These are phyloP conservation scores for Halocafeteria seosinensis DNA, from an alignment of 108 stramenopile species.

Conservation along the genomic window DNA sequence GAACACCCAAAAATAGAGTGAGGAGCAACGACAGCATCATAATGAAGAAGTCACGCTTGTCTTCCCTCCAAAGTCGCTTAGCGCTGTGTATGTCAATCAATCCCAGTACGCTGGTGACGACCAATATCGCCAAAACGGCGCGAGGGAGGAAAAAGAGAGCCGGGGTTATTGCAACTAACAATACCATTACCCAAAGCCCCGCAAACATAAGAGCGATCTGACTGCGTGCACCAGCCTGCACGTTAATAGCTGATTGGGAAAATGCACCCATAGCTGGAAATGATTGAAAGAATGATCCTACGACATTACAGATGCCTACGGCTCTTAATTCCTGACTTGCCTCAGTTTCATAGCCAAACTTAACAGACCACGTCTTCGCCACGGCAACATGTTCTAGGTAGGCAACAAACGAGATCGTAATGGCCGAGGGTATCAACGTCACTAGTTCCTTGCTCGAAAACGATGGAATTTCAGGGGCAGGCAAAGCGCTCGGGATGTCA, in stretches of 20 bases:
- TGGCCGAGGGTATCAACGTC: slow-evolving; percentile 20
- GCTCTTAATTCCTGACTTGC: slow-evolving; percentile 51
- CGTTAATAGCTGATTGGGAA: slow-evolving; percentile 52
- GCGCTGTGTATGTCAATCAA: slow-evolving; percentile 45
- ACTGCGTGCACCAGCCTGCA: slow-evolving; percentile 43
- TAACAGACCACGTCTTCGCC: slow-evolving; percentile 38
- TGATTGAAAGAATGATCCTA: slow-evolving; percentile 40
- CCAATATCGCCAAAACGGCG: slow-evolving; percentile 41
- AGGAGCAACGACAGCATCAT: slow-evolving; percentile 42
- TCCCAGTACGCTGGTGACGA: slow-evolving; percentile 47
- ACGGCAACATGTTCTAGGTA: slow-evolving; percentile 62
- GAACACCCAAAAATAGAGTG: slow-evolving; percentile 46
- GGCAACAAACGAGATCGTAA: slow-evolving; percentile 35
- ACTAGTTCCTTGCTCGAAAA: background rate
- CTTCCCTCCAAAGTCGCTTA: slow-evolving; percentile 40
- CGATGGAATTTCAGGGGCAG: background rate
- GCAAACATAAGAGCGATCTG: slow-evolving; percentile 46
- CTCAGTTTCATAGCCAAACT: slow-evolving; percentile 53
- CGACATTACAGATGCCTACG: slow-evolving; percentile 50
- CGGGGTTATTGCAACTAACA: slow-evolving; percentile 48
- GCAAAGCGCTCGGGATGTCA: slow-evolving; percentile 39
- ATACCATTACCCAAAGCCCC: slow-evolving; percentile 39
- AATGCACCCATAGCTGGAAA: slow-evolving; percentile 43
- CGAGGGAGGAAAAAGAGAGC: slow-evolving; percentile 52
- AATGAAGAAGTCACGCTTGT: slow-evolving; percentile 45